Conservation (phyloP, 2,329 filamentous ascomycete species). For the Neopestalotiopsis rosae region DNA sequence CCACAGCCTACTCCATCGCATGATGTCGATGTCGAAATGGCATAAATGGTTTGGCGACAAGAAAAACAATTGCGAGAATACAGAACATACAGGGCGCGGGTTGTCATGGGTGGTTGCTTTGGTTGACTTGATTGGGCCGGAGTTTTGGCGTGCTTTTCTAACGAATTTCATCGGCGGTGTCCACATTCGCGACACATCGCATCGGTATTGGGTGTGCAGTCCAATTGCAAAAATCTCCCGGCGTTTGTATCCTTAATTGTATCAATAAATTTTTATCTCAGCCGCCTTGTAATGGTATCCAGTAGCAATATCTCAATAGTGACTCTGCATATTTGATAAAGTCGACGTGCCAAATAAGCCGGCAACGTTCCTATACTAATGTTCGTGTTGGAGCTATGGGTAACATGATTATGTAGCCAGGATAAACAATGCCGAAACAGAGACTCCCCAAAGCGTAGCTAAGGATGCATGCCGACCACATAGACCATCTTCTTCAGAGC, state of each 20-base stretch:
- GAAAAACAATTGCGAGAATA: background rate
- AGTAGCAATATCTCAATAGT: background rate
- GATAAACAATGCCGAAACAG: too few species aligned
- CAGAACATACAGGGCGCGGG: conserved; percentile 14
- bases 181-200: conserved; percentile 8
- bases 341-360: background rate
- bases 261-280: conserved; percentile 13
- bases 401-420: too few species aligned
- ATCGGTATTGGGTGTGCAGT: background rate
- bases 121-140: conserved; percentile 19
- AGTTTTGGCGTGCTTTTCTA: conserved; percentile 15
- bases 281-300: background rate
- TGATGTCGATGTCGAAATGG: conserved; percentile 50
- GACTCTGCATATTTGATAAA: background rate
- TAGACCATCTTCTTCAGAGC: too few species aligned
- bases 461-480: too few species aligned
- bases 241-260: conserved; percentile 18
- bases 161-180: conserved; percentile 14
- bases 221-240: background rate
- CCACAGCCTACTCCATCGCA: conserved; percentile 37
- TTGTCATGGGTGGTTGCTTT: conserved; percentile 17
- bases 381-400: too few species aligned
- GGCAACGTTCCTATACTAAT: too few species aligned
- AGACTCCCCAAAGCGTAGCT: too few species aligned
- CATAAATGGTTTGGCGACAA: conserved; percentile 29